Base-by-base conservation (phyloP, 2,329 filamentous ascomycete genomes). In the Hypoxylon rubiginosum region DNA sequence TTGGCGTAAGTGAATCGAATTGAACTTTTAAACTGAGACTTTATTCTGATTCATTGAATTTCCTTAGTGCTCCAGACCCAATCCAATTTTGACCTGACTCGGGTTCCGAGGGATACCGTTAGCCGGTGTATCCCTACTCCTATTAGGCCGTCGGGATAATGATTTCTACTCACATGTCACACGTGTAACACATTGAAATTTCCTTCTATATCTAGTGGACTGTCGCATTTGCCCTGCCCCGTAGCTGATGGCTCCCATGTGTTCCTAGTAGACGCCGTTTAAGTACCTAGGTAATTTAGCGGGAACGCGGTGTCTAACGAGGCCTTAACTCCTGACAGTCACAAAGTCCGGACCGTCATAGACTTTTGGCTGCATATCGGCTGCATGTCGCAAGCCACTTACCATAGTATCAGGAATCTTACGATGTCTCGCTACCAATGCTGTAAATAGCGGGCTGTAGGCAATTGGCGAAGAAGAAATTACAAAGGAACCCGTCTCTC, bases 281-380 rank as follows among this genome's bases (percentile, higher is more conserved):
- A n/a, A n/a, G n/a, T n/a, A n/a, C n/a, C n/a, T 46, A 46, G 43
- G 19, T 17, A 43, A 46, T 46, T 13, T 7, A 17, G 10, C 32
- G 51, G 36, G 19, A 54, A 32, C 19, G 17, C 50, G 58, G 50
- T 28, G 6, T 59, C 36, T 19, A 45, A 19, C 28, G 11, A 34
- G 5, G 8, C 5, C 46, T 57, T 63, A 63, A 53, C 60, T 63
- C 59, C 59, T 46, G 52, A 15, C 15, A 34, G 11, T 26, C 28
- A 36, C 41, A 56, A 62, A 53, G 15, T 62, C 58, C 58, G 58
- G 19, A 34, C 21, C 45, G 51, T 56, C 58, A 52, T 56, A 34
- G 45, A 62, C 17, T 59, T 46, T 19, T 15, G 17, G n/a, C 21
- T 21, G 6, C 45, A 7, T n/a, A 1, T 48, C 9, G 10, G 3